Percentiles rank a stretch among this genome's conserved stretches.
Conservation (phyloP, 371 early-diverging fungal genomes). For the Circinella umbellata region DNA sequence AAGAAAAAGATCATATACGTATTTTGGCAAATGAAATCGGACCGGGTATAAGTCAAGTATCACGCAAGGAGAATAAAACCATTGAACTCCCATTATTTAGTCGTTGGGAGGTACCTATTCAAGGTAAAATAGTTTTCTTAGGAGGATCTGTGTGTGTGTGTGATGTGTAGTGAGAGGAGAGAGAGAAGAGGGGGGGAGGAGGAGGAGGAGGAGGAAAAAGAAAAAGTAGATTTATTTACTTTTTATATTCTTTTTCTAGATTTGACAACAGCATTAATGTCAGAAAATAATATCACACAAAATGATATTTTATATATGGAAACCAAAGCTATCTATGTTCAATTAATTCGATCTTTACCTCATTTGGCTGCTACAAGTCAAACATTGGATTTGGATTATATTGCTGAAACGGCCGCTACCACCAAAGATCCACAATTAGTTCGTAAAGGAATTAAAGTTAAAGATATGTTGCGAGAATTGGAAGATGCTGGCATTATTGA, state of each 20-base stretch:
- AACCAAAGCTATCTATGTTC: slow-evolving; percentile 92
- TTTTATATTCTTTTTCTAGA: slow-evolving; percentile 23
- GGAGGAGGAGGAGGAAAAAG: not conserved
- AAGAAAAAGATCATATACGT: slow-evolving; percentile 81
- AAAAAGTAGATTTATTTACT: not conserved
- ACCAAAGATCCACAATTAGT: slow-evolving; percentile 86
- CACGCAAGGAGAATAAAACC: slow-evolving; percentile 85
- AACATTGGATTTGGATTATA: slow-evolving; percentile 66
- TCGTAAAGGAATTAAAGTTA: slow-evolving; percentile 91
- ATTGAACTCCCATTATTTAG: slow-evolving; percentile 86
- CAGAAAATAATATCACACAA: slow-evolving; percentile 87
- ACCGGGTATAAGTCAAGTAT: slow-evolving; percentile 75
- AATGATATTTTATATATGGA: slow-evolving; percentile 95
- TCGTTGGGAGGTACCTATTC: slow-evolving; percentile 92
- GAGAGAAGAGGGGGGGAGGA: not conserved
- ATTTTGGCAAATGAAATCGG: slow-evolving; percentile 82
- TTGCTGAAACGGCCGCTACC: slow-evolving; percentile 87
- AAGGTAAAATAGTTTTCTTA: slow-evolving; percentile 45
- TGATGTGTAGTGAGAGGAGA: not conserved
- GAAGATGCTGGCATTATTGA: slow-evolving; percentile 81
- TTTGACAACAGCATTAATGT: slow-evolving; percentile 61
- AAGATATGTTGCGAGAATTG: slow-evolving; percentile 89
- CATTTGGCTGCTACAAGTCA: slow-evolving; percentile 44
- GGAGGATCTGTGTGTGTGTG: too few relatives aligned
- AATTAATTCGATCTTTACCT: slow-evolving; percentile 84